Base-by-base conservation (phyloP, 2,329 filamentous ascomycete species). In the Juglanconis sp. region DNA sequence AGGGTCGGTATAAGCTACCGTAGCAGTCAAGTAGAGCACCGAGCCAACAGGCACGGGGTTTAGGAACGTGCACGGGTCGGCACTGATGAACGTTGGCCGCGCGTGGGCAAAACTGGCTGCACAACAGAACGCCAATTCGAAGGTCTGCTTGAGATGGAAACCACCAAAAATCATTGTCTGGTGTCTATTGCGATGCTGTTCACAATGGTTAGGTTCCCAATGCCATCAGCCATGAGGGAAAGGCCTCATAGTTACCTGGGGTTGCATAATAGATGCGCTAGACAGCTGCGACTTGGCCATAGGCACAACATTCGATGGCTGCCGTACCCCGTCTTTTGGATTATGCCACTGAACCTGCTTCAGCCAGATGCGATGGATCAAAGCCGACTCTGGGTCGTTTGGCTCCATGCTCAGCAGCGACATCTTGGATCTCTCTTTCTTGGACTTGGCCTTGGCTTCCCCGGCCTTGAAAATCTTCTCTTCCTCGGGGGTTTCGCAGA, bases 91-190 rank as follows among this genome's bases (percentile, higher is more conserved):
- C 15, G 85, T 88, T 1, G 88, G 88, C 3, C 88, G 79, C 1
- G 83, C 81, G 69, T 90, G 87, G 0, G 88, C 84, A 69, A 90
- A 90, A 8, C 85, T 85, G 1, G 88, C 87, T 1, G 87, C 88
- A 68, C 87, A 89, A 71, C 87, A 90, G 74, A 91, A 92, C 1
- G 89, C 88, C 6, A 91, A 79, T 73, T 92, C 89, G 67, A 91
- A 91, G 0, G 87, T 89, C 68, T 89, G 86, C 69, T 90, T 89
- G 10, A 92, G 78, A 10, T 91, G 81, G 70, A 88, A 91, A 13
- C 89, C 89, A 55, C 89, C 89, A 67, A 91, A 92, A 57, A 92
- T 90, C 88, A 91, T 90, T 71, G 89, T 89, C 67, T 89, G 86
- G 72, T 91, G 87, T 2, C 74, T 70, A 64, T 63, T 63, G n/a